Percentiles rank a stretch among this genome's conserved stretches.
These are phyloP conservation scores for Botryosphaeria dothidea DNA, from an alignment of 2,329 filamentous ascomycete species.

Conservation along the genomic window DNA sequence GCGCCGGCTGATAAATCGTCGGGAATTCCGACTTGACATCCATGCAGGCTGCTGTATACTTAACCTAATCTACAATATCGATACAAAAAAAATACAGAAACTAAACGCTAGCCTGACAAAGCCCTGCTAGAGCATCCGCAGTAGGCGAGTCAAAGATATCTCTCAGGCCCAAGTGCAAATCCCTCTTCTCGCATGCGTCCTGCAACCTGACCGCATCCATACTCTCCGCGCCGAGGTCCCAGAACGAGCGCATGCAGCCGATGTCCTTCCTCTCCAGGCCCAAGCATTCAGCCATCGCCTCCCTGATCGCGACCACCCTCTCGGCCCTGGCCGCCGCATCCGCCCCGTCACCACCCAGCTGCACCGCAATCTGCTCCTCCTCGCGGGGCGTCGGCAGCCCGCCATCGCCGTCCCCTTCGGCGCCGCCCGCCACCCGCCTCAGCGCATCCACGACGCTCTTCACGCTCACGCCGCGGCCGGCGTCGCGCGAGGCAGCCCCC, in stretches of 20 bases:
- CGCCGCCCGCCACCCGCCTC: neutral
- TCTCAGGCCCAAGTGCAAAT: neutral
- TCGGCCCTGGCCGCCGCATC: neutral
- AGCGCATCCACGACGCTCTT: neutral
- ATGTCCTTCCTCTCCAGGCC: neutral
- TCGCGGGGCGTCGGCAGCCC: neutral
- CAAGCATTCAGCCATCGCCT: constrained; percentile 3
- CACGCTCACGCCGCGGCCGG: neutral
- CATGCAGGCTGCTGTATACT: neutral
- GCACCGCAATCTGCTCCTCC: neutral
- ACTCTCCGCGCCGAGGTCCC: neutral
- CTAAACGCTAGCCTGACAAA: neutral
- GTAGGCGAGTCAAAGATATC: neutral
- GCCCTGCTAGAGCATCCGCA: neutral
- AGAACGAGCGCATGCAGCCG: constrained; percentile 5
- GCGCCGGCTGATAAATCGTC: no score
- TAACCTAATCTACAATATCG: neutral
- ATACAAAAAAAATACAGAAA: neutral
- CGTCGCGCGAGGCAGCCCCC: neutral
- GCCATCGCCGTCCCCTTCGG: neutral
- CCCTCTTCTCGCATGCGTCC: neutral
- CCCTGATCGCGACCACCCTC: neutral
- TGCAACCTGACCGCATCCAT: neutral
- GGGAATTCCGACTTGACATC: neutral
- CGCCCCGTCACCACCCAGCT: neutral